Conservation (phyloP, 2,329 filamentous ascomycete species). For the Fusarium proliferatum region DNA sequence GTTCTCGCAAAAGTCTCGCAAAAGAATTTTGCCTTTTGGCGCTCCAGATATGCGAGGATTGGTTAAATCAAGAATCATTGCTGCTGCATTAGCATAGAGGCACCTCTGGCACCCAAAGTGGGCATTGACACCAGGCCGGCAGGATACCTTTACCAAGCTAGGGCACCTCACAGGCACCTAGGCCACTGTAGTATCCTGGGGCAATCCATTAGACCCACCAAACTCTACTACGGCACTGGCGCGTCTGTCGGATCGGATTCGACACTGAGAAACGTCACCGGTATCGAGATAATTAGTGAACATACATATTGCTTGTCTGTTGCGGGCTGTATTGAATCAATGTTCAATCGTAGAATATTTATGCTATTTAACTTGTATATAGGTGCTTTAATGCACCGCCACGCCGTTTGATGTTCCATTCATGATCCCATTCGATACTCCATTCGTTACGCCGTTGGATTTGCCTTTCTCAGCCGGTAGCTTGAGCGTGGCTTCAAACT, state of each 20-base stretch:
- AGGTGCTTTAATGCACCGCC: background rate
- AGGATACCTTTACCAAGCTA: background rate
- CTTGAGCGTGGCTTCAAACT: slow-evolving; percentile 51
- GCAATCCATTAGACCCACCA: background rate
- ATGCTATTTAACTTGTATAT: fast-evolving
- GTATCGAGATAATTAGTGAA: background rate
- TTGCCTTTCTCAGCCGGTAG: background rate
- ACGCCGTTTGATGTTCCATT: background rate
- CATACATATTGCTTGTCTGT: background rate
- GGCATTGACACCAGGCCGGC: background rate
- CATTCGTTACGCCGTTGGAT: background rate
- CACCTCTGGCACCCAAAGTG: background rate
- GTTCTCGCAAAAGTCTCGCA: no score
- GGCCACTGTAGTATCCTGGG: background rate
- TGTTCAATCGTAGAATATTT: fast-evolving
- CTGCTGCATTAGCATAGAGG: background rate
- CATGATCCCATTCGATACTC: background rate
- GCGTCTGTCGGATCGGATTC: background rate
- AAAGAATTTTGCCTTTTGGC: no score
- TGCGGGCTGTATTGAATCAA: background rate
- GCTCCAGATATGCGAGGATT: no score
- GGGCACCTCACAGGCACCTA: background rate
- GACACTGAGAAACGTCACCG: background rate
- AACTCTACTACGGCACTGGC: background rate
- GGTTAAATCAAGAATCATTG: background rate